Conservation (phyloP, 805 yeast genomes). For the Candida ficus region DNA sequence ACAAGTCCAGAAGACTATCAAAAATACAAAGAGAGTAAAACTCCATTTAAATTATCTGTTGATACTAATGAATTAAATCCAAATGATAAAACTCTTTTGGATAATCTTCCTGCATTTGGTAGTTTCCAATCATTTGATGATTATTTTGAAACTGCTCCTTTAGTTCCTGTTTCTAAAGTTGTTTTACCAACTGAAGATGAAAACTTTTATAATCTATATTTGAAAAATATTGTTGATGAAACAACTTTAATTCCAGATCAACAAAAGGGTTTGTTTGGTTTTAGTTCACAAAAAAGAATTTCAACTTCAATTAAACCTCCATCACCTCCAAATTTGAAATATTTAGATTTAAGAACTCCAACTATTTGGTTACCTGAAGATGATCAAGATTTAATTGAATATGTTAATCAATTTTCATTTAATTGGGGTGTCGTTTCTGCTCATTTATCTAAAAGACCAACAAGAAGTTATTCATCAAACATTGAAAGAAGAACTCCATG, state of each 20-base stretch:
- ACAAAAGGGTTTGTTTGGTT: constrained; percentile 52
- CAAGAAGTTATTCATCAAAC: constrained; percentile 72
- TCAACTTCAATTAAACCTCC: constrained; percentile 75
- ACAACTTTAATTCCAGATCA: constrained; percentile 33
- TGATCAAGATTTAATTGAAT: constrained; percentile 71
- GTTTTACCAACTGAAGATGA: constrained; percentile 61
- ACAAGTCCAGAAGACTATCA: constrained; percentile 26
- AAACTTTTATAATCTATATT: constrained; percentile 53
- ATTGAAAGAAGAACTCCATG: constrained; percentile 96
- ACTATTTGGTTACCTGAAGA: constrained; percentile 97
- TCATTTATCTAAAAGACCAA: constrained; percentile 61
- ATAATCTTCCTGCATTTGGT: constrained; percentile 28
- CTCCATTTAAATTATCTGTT: constrained; percentile 30
- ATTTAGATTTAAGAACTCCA: constrained; percentile 79
- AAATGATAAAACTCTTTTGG: constrained; percentile 30
- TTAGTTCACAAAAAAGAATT: constrained; percentile 42
- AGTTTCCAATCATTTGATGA: constrained; percentile 28
- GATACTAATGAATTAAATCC: constrained; percentile 27
- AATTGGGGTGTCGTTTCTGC: constrained; percentile 93
- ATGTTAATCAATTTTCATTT: constrained; percentile 81
- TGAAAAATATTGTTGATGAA: constrained; percentile 42
- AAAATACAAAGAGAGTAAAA: constrained; percentile 6
- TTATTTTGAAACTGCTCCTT: constrained; percentile 26
- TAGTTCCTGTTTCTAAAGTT: constrained; percentile 61
- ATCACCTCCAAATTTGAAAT: constrained; percentile 78